A percentile compares a stretch with the other conserved stretches of the same genome.
These are phyloP conservation scores for Kuraishia hungarica DNA, from an alignment of 805 yeast species.

Conservation along the genomic window DNA sequence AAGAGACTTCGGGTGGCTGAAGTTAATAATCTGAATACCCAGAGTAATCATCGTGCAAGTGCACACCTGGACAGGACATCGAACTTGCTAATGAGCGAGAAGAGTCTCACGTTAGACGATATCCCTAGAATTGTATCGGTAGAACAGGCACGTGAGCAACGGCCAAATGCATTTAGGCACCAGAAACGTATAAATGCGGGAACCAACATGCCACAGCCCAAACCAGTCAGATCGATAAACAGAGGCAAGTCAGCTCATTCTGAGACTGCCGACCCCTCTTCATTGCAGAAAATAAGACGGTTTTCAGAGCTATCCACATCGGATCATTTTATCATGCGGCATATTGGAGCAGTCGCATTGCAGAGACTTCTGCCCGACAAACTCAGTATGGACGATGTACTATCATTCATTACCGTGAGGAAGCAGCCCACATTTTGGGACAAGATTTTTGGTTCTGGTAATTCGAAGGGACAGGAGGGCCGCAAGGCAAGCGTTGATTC, in stretches of 20 bases:
- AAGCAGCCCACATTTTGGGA: conserved; percentile 45
- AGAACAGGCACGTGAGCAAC: conserved; percentile 87
- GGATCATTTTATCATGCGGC: conserved; percentile 53
- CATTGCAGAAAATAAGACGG: conserved; percentile 31
- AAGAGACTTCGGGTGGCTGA: conserved; percentile 20
- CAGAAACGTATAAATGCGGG: conserved; percentile 35
- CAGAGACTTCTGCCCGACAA: conserved; percentile 22
- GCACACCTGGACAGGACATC: conserved; percentile 51
- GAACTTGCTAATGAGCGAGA: conserved; percentile 67
- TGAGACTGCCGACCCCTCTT: not conserved
- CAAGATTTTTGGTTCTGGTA: conserved; percentile 25
- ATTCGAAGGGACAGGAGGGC: not conserved
- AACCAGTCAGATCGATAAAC: conserved; percentile 13
- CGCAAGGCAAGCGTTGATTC: conserved; percentile 2
- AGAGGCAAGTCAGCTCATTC: not conserved
- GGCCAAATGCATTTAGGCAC: conserved; percentile 88
- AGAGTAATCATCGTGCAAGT: conserved; percentile 12
- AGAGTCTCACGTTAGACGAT: conserved; percentile 86
- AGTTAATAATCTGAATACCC: conserved; percentile 16
- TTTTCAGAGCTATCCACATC: conserved; percentile 54
- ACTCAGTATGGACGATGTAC: conserved; percentile 29
- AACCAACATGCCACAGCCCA: conserved; percentile 26
- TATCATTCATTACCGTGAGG: conserved; percentile 31
- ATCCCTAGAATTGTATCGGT: conserved; percentile 96
- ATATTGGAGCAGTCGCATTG: conserved; percentile 48